Evolutionary conservation across 2,329 filamentous ascomycete genomes (phyloP).

Genomic region (Botrytis fragariae): DNA sequence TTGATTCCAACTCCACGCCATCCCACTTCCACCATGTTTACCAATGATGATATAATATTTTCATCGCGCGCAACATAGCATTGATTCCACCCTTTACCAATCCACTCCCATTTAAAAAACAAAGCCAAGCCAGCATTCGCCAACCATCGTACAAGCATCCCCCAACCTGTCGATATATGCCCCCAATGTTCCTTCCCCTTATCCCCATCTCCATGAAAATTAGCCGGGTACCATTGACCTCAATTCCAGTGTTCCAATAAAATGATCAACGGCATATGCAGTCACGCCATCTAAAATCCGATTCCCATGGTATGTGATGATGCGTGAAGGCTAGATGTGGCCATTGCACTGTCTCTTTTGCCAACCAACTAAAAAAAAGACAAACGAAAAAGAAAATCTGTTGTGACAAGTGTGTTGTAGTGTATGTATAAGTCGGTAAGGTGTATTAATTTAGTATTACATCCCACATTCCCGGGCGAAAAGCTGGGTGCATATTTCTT

Average conservation of each 20-base stretch:
- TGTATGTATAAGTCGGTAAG: constrained; percentile 22
- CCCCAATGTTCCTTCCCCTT: constrained; percentile 4
- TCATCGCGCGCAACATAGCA: constrained; percentile 7
- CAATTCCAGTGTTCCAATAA: constrained; percentile 2
- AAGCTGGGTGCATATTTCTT: constrained; percentile 48
- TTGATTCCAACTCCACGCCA: constrained; percentile 9
- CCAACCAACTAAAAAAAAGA: constrained; percentile 16
- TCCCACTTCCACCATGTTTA: not conserved
- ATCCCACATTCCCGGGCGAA: constrained; percentile 65
- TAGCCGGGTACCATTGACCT: not conserved
- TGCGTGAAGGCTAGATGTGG: constrained; percentile 10
- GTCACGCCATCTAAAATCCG: constrained; percentile 17
- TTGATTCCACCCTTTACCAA: constrained; percentile 7
- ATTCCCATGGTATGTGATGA: constrained; percentile 19
- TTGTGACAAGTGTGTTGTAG: constrained; percentile 21
- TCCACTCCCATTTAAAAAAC: constrained; percentile 10
- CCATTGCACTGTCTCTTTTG: constrained; percentile 10
- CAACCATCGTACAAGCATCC: constrained; percentile 18
- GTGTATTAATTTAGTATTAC: constrained; percentile 53
- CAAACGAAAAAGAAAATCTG: constrained; percentile 23
- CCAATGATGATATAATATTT: constrained; percentile 7
- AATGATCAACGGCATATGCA: constrained; percentile 18
- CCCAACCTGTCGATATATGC: constrained; percentile 13
- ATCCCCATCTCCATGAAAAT: constrained; percentile 15
- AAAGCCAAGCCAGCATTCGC: constrained; percentile 15